Base-by-base conservation (phyloP, 305 asterid genomes). In the Rubia tinctorum region DNA sequence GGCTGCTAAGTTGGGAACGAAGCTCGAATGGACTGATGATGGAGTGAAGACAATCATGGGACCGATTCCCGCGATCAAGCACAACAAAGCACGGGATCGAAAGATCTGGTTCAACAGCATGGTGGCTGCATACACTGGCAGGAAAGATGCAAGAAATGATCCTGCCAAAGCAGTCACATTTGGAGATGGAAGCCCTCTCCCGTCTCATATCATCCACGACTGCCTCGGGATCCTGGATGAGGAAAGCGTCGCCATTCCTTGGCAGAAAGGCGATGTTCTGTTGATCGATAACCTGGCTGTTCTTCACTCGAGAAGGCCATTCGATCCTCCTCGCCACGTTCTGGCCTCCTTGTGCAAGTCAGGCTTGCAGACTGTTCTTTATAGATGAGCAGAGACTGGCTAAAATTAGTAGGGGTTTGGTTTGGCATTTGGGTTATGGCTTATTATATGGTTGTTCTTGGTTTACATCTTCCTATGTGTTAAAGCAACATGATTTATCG, bases 101-200 rank as follows among this genome's bases (percentile, higher is more conserved):
- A 91, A 94, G 82, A 88, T 78, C 61, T 94, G 99, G 98, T 90
- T 94, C 83, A 94, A 94, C 82, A 88, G 92, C 82, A 90, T 91
- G 97, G 95, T 89, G 76, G 94, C 96, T 72, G 98, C 98, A 45
- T 91, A 91, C 42, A 91, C 97, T 6, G 95, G 97, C 6, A 91
- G 99, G 96, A 82, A 90, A 76, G 97, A 94, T 76, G 82, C 84
- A 3, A 70, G 91, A 34, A 91, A 94, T 45, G 91, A 90, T 68
- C 95, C 97, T 6, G 85, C 78, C 72, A 93, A 88, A 80, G 92
- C 98, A 0, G 92, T 93, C n/a, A 88, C 88, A 39, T 91, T 85
- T 39, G 96, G 98, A 15, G 88, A 91, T 73, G 96, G 96, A 42
- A 79, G 13, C 2, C 89, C 85, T 45, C 82, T 94, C 83, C 95